These are phyloP conservation scores for Craspedostauros australis DNA, from an alignment of 108 stramenopile species.

Conservation along the genomic window DNA sequence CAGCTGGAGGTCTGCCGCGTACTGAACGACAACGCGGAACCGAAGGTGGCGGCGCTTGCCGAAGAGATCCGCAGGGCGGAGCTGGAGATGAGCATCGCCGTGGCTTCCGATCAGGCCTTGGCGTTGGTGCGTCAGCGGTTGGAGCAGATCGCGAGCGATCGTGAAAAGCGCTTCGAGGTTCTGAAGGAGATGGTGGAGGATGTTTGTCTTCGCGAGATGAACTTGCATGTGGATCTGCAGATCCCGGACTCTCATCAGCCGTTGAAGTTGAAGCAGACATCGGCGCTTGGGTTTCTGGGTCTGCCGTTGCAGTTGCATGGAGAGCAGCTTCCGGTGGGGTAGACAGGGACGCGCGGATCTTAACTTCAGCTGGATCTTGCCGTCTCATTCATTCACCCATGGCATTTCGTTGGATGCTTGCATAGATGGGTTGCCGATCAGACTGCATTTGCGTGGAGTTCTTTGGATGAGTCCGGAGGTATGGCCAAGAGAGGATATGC, in stretches of 20 bases:
- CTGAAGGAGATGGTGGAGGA: slow-evolving; percentile 77
- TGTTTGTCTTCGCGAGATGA: slow-evolving; percentile 76
- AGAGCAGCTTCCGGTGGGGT: slow-evolving; percentile 32
- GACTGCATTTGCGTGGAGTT: too few relatives aligned
- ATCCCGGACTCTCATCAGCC: slow-evolving; percentile 6
- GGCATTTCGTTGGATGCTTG: too few relatives aligned
- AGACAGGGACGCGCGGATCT: neutral
- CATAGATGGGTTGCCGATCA: too few relatives aligned
- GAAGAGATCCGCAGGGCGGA: slow-evolving; percentile 66
- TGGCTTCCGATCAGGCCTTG: slow-evolving; percentile 44
- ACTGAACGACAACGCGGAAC: slow-evolving; percentile 6
- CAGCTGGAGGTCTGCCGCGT: slow-evolving; percentile 62
- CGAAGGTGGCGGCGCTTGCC: slow-evolving; percentile 36
- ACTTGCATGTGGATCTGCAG: slow-evolving; percentile 20
- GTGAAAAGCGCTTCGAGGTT: slow-evolving; percentile 54
- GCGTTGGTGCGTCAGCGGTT: slow-evolving; percentile 48
- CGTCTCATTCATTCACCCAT: too few relatives aligned
- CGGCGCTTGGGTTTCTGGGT: slow-evolving; percentile 30
- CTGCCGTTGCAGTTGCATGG: slow-evolving; percentile 29
- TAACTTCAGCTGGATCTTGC: too few relatives aligned
- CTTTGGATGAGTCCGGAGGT: too few relatives aligned
- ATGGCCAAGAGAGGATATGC: too few relatives aligned
- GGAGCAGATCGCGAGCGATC: slow-evolving; percentile 44
- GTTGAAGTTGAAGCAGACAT: slow-evolving; percentile 20
- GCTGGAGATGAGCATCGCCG: slow-evolving; percentile 69